Base-by-base conservation (phyloP, 164 flowering plant species). In the Chimonanthus praecox region DNA sequence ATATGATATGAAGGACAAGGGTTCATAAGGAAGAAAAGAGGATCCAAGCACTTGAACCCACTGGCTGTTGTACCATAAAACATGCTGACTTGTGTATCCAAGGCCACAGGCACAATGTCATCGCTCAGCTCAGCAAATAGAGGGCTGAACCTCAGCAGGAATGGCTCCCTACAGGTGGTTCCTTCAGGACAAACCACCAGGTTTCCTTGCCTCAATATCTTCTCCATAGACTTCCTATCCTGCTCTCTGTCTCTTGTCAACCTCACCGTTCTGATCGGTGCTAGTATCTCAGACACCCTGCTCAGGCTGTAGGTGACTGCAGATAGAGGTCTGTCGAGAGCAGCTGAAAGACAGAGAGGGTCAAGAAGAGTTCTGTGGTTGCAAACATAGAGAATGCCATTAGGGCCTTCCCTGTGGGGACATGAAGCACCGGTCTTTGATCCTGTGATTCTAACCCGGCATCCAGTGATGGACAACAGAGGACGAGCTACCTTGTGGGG, bases 361-460 rank as follows among this genome's bases (percentile, higher is more conserved):
- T 86, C 87, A 0, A 82, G 20, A 4, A 83, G 77, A 2, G 97
- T 87, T 15, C 87, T 79, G 62, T 90, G 97, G 83, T 84, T 87
- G 85, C 95, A 85, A 1, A 87, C 83, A 69, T 85, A 89, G 66
- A 89, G 85, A 7, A 76, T 71, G 1, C 82, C 80, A 6, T 72
- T 79, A 16, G 65, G 43, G 68, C 45, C 15, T 15, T 5, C 8
- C 47, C 58, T 71, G 43, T 73, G 54, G 5, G 70, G 70, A 64
- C 68, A 46, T 0, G 68, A 16, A 0, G 75, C 16, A 21, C 20
- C 54, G 18, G 71, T 67, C 48, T 6, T 64, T 21, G 60, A 48
- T 43, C 47, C 8, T 61, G 68, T 46, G 58, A 71, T 8, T 11
- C 33, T 71, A 54, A 77, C 6, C 61, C 79, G 70, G 54, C 74